These are phyloP conservation scores for Fusarium sp. DNA, from an alignment of 2,329 filamentous ascomycete species.

Conservation along the genomic window DNA sequence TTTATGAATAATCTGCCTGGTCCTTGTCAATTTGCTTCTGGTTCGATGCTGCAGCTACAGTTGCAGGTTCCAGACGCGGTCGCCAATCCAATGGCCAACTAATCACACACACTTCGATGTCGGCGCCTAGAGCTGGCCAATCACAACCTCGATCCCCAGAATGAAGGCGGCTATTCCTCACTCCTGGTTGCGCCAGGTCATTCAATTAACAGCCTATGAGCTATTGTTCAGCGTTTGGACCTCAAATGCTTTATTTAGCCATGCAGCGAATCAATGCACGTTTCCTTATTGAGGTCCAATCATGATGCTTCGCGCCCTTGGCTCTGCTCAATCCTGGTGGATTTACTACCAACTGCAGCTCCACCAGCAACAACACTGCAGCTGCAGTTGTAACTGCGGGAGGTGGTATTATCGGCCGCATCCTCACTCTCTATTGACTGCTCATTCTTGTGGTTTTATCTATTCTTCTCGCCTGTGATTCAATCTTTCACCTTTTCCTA, in stretches of 20 bases:
- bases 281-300: constrained; percentile 43
- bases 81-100: constrained; percentile 46
- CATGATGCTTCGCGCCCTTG: constrained; percentile 39
- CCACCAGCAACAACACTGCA: constrained; percentile 35
- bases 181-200: constrained; percentile 46
- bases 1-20: constrained; percentile 37
- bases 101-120: constrained; percentile 44
- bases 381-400: constrained; percentile 20
- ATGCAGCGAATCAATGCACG: constrained; percentile 37
- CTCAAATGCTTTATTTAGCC: constrained; percentile 49
- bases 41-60: constrained; percentile 24
- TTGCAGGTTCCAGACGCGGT: constrained; percentile 43
- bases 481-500: constrained; percentile 12
- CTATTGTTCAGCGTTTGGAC: constrained; percentile 33
- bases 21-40: constrained; percentile 25
- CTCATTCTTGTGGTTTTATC: constrained; percentile 24
- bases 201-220: constrained; percentile 47
- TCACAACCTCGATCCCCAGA: constrained; percentile 34
- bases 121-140: constrained; percentile 52
- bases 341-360: constrained; percentile 21
- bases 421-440: constrained; percentile 25
- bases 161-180: constrained; percentile 58
- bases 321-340: constrained; percentile 37
- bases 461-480: constrained; percentile 24
- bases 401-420: constrained; percentile 36